Conservation (phyloP, 192 early-diverging fungal genomes). For the Cetraspora pellucida region DNA sequence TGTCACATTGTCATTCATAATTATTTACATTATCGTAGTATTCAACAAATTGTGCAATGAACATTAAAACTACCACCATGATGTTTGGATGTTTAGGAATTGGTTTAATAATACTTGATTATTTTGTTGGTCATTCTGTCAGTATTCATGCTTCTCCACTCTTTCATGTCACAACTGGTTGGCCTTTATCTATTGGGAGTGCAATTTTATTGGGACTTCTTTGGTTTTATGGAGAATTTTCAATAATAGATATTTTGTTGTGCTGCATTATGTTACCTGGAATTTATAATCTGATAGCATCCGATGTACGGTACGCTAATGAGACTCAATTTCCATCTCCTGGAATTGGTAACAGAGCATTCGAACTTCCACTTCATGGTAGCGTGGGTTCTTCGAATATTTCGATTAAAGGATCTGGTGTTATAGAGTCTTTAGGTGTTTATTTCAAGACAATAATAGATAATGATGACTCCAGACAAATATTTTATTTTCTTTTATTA, state of each 20-base stretch:
- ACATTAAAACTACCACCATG: background rate
- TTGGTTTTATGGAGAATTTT: constrained; percentile 45
- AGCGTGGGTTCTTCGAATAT: constrained; percentile 6
- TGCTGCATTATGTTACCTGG: constrained; percentile 43
- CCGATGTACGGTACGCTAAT: constrained; percentile 31
- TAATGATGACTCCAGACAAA: constrained; percentile 82
- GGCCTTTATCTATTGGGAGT: constrained; percentile 44
- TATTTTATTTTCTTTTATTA: constrained; percentile 90
- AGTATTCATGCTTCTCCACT: constrained; percentile 38
- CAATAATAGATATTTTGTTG: constrained; percentile 42
- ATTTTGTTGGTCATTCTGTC: constrained; percentile 45
- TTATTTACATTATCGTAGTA: constrained; percentile 13
- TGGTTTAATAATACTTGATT: constrained; percentile 46
- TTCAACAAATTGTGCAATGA: background rate
- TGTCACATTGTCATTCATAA: background rate
- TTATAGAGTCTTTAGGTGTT: constrained; percentile 35
- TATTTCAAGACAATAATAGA: constrained; percentile 58
- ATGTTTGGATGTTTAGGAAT: constrained; percentile 39
- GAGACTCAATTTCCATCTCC: constrained; percentile 43
- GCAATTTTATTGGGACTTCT: constrained; percentile 37
- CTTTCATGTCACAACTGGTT: constrained; percentile 42
- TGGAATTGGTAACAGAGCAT: constrained; percentile 34
- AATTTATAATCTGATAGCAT: constrained; percentile 41
- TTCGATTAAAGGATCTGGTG: constrained; percentile 17
- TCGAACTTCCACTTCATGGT: constrained; percentile 46